Base-by-base conservation (phyloP, 179 eudicot genomes). In the Pouteria campechiana region DNA sequence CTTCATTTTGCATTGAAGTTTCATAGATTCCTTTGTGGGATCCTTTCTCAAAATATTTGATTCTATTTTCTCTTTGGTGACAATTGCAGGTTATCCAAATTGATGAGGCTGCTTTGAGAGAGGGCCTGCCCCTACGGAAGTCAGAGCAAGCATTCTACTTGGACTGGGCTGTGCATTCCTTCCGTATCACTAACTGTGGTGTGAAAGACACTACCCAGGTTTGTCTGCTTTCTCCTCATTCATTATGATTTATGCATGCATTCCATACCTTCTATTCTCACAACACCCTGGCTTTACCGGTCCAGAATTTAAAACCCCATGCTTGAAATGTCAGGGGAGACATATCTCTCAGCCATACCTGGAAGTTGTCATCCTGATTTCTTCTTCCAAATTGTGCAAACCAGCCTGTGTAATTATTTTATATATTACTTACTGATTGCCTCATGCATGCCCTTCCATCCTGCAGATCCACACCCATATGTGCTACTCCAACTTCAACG, bases 121-220 rank as follows among this genome's bases (percentile, higher is more conserved):
- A 86, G 55, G 96, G 96, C 21, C 51, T 86, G 60, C 96, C 96
- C 14, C 79, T 86, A 24, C 60, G 75, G 63, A 69, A 59, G 62
- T 64, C 75, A 1, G 75, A 69, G 63, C 71, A 65, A 18, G 82
- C 75, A 11, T 79, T 76, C 75, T 86, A 86, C 75, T 72, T 86
- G 84, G 73, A 82, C 34, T 86, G 96, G 96, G 96, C 96, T 19
- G 96, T 86, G 25, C 93, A 83, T 75, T 86, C 96, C 21, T 86
- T 86, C 83, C 75, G 96, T 51, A 86, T 86, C 75, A 86, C 96
- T 58, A 86, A 86, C 48, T 66, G 60, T 11, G 93, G 93, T 2
- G 85, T 86, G 28, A 57, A 52, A 48, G 96, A 86, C 68, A 83
- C 93, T 32, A 71, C 78, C 66, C 95, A 85, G 90, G 94, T 83